Base-by-base conservation (phyloP, 2,329 filamentous ascomycete genomes). In the Daldinia sp. region DNA sequence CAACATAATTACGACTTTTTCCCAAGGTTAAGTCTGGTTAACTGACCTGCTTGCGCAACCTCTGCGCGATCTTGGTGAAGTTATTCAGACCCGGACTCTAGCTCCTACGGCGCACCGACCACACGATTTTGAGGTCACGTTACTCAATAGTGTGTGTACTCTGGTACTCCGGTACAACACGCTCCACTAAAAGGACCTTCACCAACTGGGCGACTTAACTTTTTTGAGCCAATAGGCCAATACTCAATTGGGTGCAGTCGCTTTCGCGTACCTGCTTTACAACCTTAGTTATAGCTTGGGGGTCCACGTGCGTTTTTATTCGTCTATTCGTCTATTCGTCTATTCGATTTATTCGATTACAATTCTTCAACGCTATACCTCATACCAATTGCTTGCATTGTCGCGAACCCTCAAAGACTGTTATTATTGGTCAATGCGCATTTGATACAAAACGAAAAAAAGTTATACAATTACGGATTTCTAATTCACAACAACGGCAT, bases 121-220 rank as follows among this genome's bases (percentile, higher is more conserved):
- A 71, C 74, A 71, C 70, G 70, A 73, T 69, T 71, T 74, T 65
- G 63, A 76, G 74, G 74, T 77, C 74, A 77, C 75, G 75, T 77
- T 77, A 77, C 75, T 58, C 68, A 66, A 73, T 73, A 64, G 65
- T 23, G 20, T 23, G 59, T 68, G 48, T 60, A 68, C 54, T 50
- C 60, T 53, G 70, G 53, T 67, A 70, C 54, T 50, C 60, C 55
- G 70, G 53, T 67, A 70, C 73, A 65, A 64, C 66, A 60, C 65
- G 60, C 65, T 69, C 63, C 60, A 67, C 68, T 37, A 59, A 56
- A 64, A 64, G 20, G 20, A 23, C 20, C 33, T 64, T 68, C 60
- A 68, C 66, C 60, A 68, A 68, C 61, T 39, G 12, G 35, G 35
- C 12, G 2, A 39, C 35, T 39, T 50, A 41, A 9, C 42, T 46